A percentile compares a stretch with the other conserved stretches of the same genome.
Evolutionary conservation across 495 filamentous ascomycete species (phyloP).

Genomic region (Penicillium lagena): DNA sequence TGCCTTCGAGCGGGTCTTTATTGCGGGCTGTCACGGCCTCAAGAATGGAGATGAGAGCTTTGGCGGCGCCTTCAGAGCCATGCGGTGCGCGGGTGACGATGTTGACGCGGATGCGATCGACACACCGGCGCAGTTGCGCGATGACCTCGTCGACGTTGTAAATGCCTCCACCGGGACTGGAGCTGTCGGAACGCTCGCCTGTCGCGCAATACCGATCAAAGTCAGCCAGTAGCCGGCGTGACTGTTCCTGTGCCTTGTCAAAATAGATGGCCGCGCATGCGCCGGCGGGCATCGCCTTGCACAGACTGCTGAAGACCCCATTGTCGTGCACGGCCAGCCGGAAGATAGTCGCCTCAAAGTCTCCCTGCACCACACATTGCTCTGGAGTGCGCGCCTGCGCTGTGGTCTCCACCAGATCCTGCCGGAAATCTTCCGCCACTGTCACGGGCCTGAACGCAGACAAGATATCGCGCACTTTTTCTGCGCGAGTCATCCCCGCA

Average conservation of each 20-base stretch:
- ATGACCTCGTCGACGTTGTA: constrained; percentile 30
- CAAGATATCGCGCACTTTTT: constrained; percentile 42
- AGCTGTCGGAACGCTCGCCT: constrained; percentile 17
- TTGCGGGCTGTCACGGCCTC: constrained; percentile 39
- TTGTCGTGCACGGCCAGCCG: constrained; percentile 43
- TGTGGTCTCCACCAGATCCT: constrained; percentile 26
- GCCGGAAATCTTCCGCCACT: constrained; percentile 41
- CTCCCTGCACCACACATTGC: constrained; percentile 41
- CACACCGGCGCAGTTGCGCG: constrained; percentile 23
- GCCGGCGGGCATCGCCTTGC: constrained; percentile 39
- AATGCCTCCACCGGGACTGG: constrained; percentile 6
- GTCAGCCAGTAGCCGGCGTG: constrained; percentile 26
- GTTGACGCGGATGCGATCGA: constrained; percentile 31
- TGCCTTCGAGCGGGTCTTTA: constrained; percentile 36
- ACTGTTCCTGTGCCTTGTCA: constrained; percentile 35
- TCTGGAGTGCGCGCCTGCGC: constrained; percentile 25
- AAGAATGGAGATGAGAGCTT: constrained; percentile 36
- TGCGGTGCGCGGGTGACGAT: constrained; percentile 28
- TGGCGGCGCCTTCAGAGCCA: constrained; percentile 31
- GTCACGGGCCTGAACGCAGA: constrained; percentile 38
- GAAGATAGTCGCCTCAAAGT: constrained; percentile 46
- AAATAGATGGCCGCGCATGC: constrained; percentile 44
- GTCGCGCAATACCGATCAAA: constrained; percentile 39
- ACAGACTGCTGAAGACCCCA: constrained; percentile 36
- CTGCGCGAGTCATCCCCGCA: constrained; percentile 28